phyloP scores from a whole-genome alignment of 352 stramenopile species.

The Saprolegnia parasitica region DNA sequence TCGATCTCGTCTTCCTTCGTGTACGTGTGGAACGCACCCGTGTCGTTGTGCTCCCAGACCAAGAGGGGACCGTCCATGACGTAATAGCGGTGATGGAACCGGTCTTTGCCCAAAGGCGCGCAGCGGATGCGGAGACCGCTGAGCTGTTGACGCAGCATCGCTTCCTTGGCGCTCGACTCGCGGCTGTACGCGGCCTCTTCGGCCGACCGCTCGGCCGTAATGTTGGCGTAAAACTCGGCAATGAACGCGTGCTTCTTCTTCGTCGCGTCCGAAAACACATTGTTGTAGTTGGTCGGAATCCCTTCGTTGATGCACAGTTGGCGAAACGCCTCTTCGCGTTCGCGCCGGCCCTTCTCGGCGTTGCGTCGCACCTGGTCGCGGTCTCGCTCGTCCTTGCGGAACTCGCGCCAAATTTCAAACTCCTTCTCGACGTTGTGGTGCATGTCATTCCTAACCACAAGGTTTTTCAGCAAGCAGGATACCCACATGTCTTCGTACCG shows the following conservation, averaged over 20 bases:
- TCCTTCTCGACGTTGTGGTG: conserved; percentile 58
- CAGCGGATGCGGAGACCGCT: conserved; percentile 61
- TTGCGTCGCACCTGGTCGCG: conserved; percentile 51
- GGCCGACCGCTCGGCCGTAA: conserved; percentile 44
- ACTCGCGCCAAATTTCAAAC: conserved; percentile 45
- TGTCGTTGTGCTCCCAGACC: conserved; percentile 53
- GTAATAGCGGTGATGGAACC: conserved; percentile 67
- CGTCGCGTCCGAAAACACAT: conserved; percentile 56
- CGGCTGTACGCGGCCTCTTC: conserved; percentile 49
- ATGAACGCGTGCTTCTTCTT: conserved; percentile 62
- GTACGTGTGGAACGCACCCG: conserved; percentile 56
- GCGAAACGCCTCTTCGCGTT: conserved; percentile 57
- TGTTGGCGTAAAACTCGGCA: conserved; percentile 57
- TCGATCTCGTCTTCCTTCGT: conserved; percentile 40
- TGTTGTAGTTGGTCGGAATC: conserved; percentile 63
- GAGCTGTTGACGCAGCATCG: conserved; percentile 41
- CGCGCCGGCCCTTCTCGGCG: conserved; percentile 43
- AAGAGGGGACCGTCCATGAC: not conserved
- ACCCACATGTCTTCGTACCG: conserved; percentile 28
- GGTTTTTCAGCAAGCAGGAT: not conserved
- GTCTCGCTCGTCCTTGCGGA: conserved; percentile 49
- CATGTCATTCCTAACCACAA: conserved; percentile 39
- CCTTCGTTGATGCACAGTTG: conserved; percentile 52
- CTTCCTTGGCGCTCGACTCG: conserved; percentile 44
- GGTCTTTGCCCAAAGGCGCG: conserved; percentile 59